Conservation (phyloP, 257 asterid species). For the Osmanthus fragrans region DNA sequence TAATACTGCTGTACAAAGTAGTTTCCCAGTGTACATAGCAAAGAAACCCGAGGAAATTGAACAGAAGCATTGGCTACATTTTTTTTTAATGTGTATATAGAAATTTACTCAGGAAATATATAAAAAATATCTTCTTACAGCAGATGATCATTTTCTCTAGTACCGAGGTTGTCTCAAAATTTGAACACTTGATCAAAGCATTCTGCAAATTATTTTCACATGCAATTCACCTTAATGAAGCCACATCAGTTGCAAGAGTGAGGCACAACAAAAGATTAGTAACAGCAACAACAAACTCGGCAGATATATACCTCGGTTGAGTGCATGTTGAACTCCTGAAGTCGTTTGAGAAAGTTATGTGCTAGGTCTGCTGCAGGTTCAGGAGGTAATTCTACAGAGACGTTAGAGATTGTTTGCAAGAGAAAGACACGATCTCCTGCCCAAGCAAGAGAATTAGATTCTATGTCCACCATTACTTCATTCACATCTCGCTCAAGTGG, state of each 20-base stretch:
- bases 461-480: constrained; percentile 46
- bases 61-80: background rate
- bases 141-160: background rate
- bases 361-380: constrained; percentile 93
- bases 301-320: constrained; percentile 75
- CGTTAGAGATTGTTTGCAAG: constrained; percentile 87
- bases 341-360: constrained; percentile 70
- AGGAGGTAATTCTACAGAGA: constrained; percentile 74
- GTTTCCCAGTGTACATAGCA: background rate
- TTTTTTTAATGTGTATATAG: background rate
- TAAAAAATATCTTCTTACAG: background rate
- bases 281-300: background rate
- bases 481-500: constrained; percentile 30
- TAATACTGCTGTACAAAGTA: background rate
- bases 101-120: background rate
- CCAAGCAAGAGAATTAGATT: constrained; percentile 75
- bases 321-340: constrained; percentile 86
- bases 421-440: constrained; percentile 84
- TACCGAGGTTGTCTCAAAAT: background rate
- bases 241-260: constrained; percentile 1
- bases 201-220: constrained; percentile 8
- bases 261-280: background rate
- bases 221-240: background rate
- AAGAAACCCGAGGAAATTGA: background rate
- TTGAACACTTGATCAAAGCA: background rate